These are phyloP conservation scores for Eucalyptus marginata DNA, from an alignment of 345 rosid species.

Conservation along the genomic window DNA sequence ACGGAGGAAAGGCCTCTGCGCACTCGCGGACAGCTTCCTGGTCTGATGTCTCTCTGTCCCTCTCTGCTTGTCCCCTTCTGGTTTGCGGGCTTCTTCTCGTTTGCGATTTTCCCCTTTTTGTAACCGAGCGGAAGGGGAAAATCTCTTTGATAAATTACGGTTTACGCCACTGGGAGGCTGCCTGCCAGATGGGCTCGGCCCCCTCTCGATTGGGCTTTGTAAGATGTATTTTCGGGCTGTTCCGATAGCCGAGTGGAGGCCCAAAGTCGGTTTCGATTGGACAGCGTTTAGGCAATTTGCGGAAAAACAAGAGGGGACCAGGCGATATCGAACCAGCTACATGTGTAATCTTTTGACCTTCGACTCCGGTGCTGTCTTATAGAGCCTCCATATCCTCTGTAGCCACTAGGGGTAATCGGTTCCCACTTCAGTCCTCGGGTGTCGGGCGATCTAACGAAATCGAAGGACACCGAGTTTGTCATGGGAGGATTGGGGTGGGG, in stretches of 20 bases:
- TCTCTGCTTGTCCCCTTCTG: not conserved
- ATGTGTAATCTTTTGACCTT: not conserved
- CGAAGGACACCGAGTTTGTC: too few species aligned
- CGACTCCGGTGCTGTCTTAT: not conserved
- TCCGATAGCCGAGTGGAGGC: not conserved
- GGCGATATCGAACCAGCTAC: not conserved
- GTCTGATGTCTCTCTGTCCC: not conserved
- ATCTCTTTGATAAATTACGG: not conserved
- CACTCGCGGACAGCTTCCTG: not conserved
- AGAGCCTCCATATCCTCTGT: too few species aligned
- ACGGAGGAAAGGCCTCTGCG: not conserved
- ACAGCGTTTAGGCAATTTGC: not conserved
- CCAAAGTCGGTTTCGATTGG: not conserved
- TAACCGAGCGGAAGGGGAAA: not conserved
- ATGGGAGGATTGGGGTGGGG: not conserved
- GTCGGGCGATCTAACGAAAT: fast-evolving
- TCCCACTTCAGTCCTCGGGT: fast-evolving
- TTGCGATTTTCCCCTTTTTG: not conserved
- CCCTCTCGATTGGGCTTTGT: not conserved
- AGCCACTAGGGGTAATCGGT: too few species aligned
- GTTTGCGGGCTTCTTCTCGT: not conserved
- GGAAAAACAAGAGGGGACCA: not conserved
- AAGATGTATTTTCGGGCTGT: not conserved
- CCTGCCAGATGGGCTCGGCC: not conserved
- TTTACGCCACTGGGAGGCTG: not conserved